Evolutionary conservation across 2,329 filamentous ascomycete species (phyloP), one percentile per base, ranked within the genome.

Genomic region (Didymella segeticola): DNA sequence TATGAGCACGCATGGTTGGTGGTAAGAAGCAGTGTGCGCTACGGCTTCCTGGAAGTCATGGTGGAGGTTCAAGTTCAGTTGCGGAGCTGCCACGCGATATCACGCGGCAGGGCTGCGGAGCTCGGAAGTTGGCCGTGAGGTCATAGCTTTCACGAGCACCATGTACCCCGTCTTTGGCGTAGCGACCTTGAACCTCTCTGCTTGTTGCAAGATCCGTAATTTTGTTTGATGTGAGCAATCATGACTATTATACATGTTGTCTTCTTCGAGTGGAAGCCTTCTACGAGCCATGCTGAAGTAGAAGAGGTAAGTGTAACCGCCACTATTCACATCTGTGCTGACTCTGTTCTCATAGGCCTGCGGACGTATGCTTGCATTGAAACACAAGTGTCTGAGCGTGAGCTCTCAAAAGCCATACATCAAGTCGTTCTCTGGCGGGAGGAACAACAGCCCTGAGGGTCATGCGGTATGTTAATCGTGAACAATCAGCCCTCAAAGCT

Each of bases 161-260:
- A 30, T 27, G 36, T 51, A 43, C 42, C 43, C 25, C 31, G 23
- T 19, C 37, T 38, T 37, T 23, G 14, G 17, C 33, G 14, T 31
- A 6, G 7, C 41, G 15, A 9, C 30, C 42, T 23, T 11, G 11
- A 22, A 10, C 12, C 3, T 27, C 22, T 11, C 26, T 19, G 12
- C 11, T 41, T n/a, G 7, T 12, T 31, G 17, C 7, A 37, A 23
- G 12, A 37, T 20, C 9, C 5, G 5, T n/a, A 12, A 4, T n/a
- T 9, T 3, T n/a, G 6, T 37, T 23, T 5, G 6, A 20, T n/a
- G 3, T 9, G 20, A 9, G 5, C 14, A 57, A 75, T 60, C 17
- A 89, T 89, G 86, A 68, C 84, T 0, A 79, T 90, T 61, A 77
- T 84, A n/a, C 88, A 90, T 68, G 81, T 90, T 43, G 87, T 90